A percentile compares a stretch with the other conserved stretches of the same genome.
Evolutionary conservation across 345 rosid genomes (phyloP).

Genomic region (Ailanthus altissimus): DNA sequence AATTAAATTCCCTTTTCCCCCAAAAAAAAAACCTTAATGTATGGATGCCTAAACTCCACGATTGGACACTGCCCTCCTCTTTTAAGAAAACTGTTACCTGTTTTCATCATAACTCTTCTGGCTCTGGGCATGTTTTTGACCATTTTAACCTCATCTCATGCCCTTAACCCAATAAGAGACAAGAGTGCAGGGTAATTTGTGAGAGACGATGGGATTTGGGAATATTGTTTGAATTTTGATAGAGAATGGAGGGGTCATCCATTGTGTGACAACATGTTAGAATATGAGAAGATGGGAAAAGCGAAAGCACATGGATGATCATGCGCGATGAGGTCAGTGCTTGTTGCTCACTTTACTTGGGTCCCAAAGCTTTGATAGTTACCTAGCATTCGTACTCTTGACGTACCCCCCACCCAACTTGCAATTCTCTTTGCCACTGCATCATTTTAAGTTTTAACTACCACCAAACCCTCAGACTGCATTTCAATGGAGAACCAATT

Average conservation of each 20-base stretch:
- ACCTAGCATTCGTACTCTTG: constrained; percentile 30
- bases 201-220: neutral
- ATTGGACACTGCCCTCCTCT: constrained; percentile 32
- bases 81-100: constrained; percentile 15
- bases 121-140: neutral
- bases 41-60: constrained; percentile 40
- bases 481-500: too few relatives aligned
- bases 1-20: neutral
- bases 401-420: constrained; percentile 36
- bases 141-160: neutral
- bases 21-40: constrained; percentile 21
- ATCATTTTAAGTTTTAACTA: neutral
- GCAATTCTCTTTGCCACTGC: constrained; percentile 11
- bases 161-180: neutral
- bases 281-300: too few relatives aligned
- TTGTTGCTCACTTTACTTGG: constrained; percentile 21
- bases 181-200: neutral
- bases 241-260: neutral
- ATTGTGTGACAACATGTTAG: neutral
- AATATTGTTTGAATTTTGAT: neutral
- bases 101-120: neutral
- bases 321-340: constrained; percentile 27
- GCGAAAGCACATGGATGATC: constrained; percentile 38
- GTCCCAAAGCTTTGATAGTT: constrained; percentile 21
- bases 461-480: neutral